A percentile compares a stretch with the other conserved stretches of the same genome.
Evolutionary conservation across 192 early-diverging fungal genomes (phyloP).

Genomic region (Phlyctochytrium arcticum): DNA sequence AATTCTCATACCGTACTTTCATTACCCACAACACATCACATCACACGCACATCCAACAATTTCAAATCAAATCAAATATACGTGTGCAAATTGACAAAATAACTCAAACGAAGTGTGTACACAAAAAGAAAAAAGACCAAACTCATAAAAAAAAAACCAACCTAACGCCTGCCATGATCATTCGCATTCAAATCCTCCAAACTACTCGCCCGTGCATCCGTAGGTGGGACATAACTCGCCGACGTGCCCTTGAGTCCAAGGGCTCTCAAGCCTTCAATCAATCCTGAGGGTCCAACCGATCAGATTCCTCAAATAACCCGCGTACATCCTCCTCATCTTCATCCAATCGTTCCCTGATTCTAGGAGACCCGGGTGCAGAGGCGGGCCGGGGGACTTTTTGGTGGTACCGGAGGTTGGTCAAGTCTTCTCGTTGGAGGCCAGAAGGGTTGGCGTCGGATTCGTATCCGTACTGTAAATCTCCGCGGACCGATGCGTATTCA

Average conservation of each 20-base stretch:
- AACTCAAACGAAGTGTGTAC: too few relatives aligned
- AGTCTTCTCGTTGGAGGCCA: slow-evolving; percentile 35
- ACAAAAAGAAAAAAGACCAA: too few relatives aligned
- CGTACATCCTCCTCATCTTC: slow-evolving; percentile 34
- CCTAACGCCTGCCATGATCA: slow-evolving; percentile 23
- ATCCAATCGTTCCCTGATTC: slow-evolving; percentile 15
- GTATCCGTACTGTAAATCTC: slow-evolving; percentile 49
- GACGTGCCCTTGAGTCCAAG: slow-evolving; percentile 35
- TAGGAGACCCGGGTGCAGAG: slow-evolving; percentile 80
- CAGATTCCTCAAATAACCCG: slow-evolving; percentile 29
- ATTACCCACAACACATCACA: too few relatives aligned
- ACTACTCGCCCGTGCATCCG: slow-evolving; percentile 1
- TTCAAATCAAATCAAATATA: too few relatives aligned
- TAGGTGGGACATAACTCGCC: slow-evolving; percentile 24
- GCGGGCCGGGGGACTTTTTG: slow-evolving; percentile 83
- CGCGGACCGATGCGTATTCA: slow-evolving; percentile 1
- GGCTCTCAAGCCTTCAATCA: slow-evolving; percentile 35
- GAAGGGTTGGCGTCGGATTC: slow-evolving; percentile 43
- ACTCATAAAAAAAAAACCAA: too few relatives aligned
- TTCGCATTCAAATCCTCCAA: slow-evolving; percentile 20
- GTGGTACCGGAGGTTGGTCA: slow-evolving; percentile 34
- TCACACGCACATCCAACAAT: too few relatives aligned
- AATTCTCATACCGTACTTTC: too few relatives aligned
- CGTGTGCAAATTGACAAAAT: too few relatives aligned
- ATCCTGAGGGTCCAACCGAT: slow-evolving; percentile 8